These are phyloP conservation scores for Xylaria cubensis DNA, from an alignment of 495 filamentous ascomycete species.

Conservation along the genomic window DNA sequence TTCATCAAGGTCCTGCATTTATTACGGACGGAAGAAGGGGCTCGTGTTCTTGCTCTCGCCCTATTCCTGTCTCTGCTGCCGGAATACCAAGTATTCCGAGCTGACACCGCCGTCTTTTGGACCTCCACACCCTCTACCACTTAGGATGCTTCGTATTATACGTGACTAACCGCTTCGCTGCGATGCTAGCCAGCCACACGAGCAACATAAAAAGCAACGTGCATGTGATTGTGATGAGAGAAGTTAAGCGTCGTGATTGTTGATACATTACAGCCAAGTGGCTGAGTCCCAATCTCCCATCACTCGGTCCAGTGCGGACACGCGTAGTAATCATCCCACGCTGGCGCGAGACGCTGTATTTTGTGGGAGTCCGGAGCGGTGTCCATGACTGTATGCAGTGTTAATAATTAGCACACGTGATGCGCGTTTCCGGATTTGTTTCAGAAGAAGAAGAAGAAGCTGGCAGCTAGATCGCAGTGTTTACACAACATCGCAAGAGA, in stretches of 20 bases:
- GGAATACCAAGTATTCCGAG: not conserved
- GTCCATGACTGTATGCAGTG: slow-evolving; percentile 45
- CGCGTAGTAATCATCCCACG: slow-evolving; percentile 45
- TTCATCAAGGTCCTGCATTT: not conserved
- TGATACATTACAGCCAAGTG: slow-evolving; percentile 58
- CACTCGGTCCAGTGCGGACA: slow-evolving; percentile 58
- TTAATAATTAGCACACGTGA: not conserved
- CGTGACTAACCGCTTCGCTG: slow-evolving; percentile 29
- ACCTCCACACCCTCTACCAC: slow-evolving; percentile 45
- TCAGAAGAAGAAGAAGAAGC: not conserved
- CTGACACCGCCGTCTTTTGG: not conserved
- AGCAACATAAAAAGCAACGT: slow-evolving; percentile 47
- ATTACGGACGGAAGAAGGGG: slow-evolving; percentile 3
- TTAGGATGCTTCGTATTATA: slow-evolving; percentile 35
- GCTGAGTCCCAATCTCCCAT: slow-evolving; percentile 57
- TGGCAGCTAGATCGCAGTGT: not conserved
- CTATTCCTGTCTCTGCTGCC: not conserved
- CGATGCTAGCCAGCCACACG: slow-evolving; percentile 32
- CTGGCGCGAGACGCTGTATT: slow-evolving; percentile 53
- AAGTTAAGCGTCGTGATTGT: slow-evolving; percentile 56
- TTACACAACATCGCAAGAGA: not conserved
- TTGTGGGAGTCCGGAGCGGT: slow-evolving; percentile 54
- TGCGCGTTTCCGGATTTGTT: not conserved
- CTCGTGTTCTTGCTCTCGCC: slow-evolving; percentile 5
- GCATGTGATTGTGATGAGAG: slow-evolving; percentile 46